Evolutionary conservation across 2,329 filamentous ascomycete genomes (phyloP).

Genomic region (Ophiosphaerella herpotricha): DNA sequence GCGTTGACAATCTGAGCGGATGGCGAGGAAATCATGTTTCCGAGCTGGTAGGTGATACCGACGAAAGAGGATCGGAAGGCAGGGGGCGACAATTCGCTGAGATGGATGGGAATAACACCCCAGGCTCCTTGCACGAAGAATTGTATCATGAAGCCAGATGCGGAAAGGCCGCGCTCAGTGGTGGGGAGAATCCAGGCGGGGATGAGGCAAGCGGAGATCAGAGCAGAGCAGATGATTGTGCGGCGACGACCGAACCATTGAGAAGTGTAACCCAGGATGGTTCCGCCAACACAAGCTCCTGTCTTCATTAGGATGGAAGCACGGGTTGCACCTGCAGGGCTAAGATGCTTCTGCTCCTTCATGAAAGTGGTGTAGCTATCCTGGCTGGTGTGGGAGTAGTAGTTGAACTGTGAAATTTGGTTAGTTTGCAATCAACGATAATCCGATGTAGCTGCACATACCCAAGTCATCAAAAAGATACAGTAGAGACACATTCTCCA

Average conservation of each 20-base stretch:
- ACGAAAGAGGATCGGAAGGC: slow-evolving; percentile 74
- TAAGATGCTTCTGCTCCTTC: slow-evolving; percentile 71
- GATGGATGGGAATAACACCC: slow-evolving; percentile 63
- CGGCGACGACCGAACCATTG: slow-evolving; percentile 76
- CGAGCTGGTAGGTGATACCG: slow-evolving; percentile 73
- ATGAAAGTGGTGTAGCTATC: slow-evolving; percentile 84
- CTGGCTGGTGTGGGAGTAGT: slow-evolving; percentile 77
- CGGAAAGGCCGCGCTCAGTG: slow-evolving; percentile 64
- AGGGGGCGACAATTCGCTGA: slow-evolving; percentile 73
- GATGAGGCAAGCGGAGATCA: slow-evolving; percentile 66
- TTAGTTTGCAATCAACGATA: slow-evolving; percentile 7
- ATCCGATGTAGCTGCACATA: slow-evolving; percentile 21
- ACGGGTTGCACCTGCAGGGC: slow-evolving; percentile 67
- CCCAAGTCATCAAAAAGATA: slow-evolving; percentile 75
- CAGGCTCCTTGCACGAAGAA: slow-evolving; percentile 54
- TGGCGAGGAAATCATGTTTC: slow-evolving; percentile 74
- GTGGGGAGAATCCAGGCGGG: slow-evolving; percentile 72
- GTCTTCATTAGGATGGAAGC: slow-evolving; percentile 82
- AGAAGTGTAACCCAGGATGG: slow-evolving; percentile 73
- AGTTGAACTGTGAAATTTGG: slow-evolving; percentile 52
- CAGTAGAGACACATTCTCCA: slow-evolving; percentile 81
- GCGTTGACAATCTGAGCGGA: slow-evolving; percentile 79
- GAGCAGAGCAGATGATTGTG: slow-evolving; percentile 64
- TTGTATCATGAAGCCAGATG: slow-evolving; percentile 70
- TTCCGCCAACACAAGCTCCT: slow-evolving; percentile 75